Percentiles rank a stretch among this genome's conserved stretches.
Conservation (phyloP, 257 asterid genomes). For the Anisodus tanguticus region DNA sequence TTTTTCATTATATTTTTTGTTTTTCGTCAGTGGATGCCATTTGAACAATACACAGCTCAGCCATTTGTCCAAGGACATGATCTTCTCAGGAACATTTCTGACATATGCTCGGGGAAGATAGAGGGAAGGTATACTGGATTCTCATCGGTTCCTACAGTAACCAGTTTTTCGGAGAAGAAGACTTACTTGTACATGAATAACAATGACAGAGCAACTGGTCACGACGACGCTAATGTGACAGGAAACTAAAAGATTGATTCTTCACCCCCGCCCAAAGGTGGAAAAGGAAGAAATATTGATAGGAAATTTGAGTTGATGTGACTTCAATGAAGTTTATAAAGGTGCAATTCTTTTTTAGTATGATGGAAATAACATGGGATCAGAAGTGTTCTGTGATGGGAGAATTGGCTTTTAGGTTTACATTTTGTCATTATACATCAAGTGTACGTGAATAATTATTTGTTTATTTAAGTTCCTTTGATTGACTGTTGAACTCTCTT, state of each 20-base stretch:
- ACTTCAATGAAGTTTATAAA: not conserved
- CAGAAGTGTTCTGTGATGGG: not conserved
- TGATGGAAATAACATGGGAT: not conserved
- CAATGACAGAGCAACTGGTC: not conserved
- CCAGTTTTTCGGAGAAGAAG: constrained; percentile 43
- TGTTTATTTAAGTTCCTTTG: not conserved
- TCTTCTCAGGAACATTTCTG: constrained; percentile 53
- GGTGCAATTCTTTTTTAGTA: not conserved
- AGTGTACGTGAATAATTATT: constrained; percentile 18
- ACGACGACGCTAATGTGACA: not conserved
- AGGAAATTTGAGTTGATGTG: not conserved
- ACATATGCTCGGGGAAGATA: constrained; percentile 63
- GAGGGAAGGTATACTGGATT: constrained; percentile 67
- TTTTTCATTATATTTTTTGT: not conserved
- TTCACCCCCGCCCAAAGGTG: not conserved
- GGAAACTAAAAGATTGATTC: not conserved
- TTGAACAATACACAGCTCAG: constrained; percentile 75
- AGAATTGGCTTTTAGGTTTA: not conserved
- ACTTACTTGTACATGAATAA: constrained; percentile 54
- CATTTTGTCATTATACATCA: not conserved
- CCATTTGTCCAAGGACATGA: constrained; percentile 74
- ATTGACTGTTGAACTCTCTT: not conserved
- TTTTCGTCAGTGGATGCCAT: constrained; percentile 85
- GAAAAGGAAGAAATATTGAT: not conserved
- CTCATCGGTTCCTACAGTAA: constrained; percentile 45